These are phyloP conservation scores for Russula sp. DNA, from an alignment of 768 basidiomycete genomes.

Conservation along the genomic window DNA sequence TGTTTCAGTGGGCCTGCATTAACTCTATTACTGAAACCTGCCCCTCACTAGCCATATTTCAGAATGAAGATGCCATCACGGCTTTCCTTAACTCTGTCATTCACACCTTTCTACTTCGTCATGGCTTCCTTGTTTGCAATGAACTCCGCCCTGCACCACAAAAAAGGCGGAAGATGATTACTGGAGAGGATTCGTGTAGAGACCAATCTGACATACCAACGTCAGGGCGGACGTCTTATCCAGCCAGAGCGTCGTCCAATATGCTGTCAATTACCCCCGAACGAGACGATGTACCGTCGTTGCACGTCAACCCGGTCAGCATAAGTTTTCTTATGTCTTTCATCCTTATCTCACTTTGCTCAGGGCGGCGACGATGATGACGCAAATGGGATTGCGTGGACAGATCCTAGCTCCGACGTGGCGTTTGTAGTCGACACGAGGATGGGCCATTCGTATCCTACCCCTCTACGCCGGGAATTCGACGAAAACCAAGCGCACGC, in stretches of 20 bases:
- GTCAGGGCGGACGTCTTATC: not conserved
- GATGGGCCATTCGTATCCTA: slow-evolving; percentile 57
- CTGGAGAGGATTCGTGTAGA: not conserved
- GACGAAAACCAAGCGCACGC: slow-evolving; percentile 11
- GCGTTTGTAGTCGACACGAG: slow-evolving; percentile 54
- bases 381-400: slow-evolving; percentile 42
- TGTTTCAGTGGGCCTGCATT: slow-evolving; percentile 46
- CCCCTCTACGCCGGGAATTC: slow-evolving; percentile 15
- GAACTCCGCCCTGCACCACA: slow-evolving; percentile 34
- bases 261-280: not conserved
- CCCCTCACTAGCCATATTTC: slow-evolving; percentile 2
- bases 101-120: slow-evolving; percentile 52
- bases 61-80: slow-evolving; percentile 55
- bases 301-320: slow-evolving; percentile 5
- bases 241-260: not conserved
- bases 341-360: not conserved
- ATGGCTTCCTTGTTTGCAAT: slow-evolving; percentile 43
- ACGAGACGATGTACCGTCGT: not conserved
- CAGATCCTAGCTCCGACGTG: slow-evolving; percentile 54
- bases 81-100: slow-evolving; percentile 52
- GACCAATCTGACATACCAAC: not conserved
- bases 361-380: slow-evolving; percentile 8
- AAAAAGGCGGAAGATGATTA: slow-evolving; percentile 43
- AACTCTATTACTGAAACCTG: slow-evolving; percentile 5
- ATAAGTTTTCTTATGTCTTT: not conserved